A percentile compares a stretch with the other conserved stretches of the same genome.
These are phyloP conservation scores for Alliaria petiolata DNA, from an alignment of 345 rosid genomes.

Conservation along the genomic window DNA sequence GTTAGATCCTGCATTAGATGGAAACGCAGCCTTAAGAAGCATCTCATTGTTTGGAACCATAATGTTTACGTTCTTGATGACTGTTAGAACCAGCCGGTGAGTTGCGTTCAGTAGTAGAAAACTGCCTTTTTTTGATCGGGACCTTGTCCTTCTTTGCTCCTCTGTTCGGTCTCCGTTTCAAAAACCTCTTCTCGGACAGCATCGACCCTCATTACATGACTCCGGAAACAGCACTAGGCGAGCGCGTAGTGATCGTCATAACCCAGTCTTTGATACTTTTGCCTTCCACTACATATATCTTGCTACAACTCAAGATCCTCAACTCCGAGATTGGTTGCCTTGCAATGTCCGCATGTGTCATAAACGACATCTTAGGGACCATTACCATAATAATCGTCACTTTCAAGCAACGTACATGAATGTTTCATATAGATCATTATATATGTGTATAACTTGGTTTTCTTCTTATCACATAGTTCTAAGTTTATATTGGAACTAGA, in stretches of 20 bases:
- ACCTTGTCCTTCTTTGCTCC: too few species aligned
- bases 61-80: conserved; percentile 40
- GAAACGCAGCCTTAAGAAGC: conserved; percentile 17
- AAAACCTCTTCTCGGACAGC: too few species aligned
- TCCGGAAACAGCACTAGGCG: background rate
- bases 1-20: background rate
- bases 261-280: conserved; percentile 13
- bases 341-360: conserved; percentile 19
- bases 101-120: too few species aligned
- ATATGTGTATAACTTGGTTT: background rate
- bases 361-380: conserved; percentile 8
- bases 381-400: background rate
- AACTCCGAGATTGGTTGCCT: conserved; percentile 25
- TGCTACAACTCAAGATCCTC: conserved; percentile 21
- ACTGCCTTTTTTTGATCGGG: too few species aligned
- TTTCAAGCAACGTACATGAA: background rate
- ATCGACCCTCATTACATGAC: background rate
- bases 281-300: conserved; percentile 3
- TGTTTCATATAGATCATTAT: background rate
- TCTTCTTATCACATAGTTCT: too few species aligned
- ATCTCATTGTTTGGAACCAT: conserved; percentile 30
- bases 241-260: background rate
- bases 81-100: conserved; percentile 29
- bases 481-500: too few species aligned
- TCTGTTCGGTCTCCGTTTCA: too few species aligned